Conservation (phyloP, 2,329 filamentous ascomycete genomes). For the Trichoderma cornu-damae region DNA sequence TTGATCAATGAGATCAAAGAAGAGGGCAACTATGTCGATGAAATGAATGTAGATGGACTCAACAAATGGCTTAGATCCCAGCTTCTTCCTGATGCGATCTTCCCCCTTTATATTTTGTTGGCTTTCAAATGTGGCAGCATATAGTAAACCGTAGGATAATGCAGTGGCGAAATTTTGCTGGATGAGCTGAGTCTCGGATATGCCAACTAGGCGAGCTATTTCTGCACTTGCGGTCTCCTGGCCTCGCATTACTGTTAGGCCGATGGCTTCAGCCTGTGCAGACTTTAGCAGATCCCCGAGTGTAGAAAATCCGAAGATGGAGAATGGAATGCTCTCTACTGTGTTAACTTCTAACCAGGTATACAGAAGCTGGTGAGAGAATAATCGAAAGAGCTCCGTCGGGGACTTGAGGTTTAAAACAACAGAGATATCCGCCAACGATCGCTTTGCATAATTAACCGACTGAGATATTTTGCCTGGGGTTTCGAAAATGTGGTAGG, state of each 20-base stretch:
- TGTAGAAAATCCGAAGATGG: slow-evolving; percentile 73
- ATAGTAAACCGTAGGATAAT: slow-evolving; percentile 77
- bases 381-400: slow-evolving; percentile 71
- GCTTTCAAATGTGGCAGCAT: slow-evolving; percentile 34
- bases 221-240: slow-evolving; percentile 58
- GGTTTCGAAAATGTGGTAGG: slow-evolving; percentile 92
- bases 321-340: slow-evolving; percentile 70
- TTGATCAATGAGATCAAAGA: slow-evolving; percentile 73
- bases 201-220: slow-evolving; percentile 54
- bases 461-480: slow-evolving; percentile 66
- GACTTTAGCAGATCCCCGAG: slow-evolving; percentile 65
- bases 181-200: slow-evolving; percentile 54
- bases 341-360: slow-evolving; percentile 73
- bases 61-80: slow-evolving; percentile 63
- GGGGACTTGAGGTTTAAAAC: slow-evolving; percentile 61
- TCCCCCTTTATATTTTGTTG: slow-evolving; percentile 53
- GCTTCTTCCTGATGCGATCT: slow-evolving; percentile 58
- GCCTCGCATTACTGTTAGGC: slow-evolving; percentile 76
- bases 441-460: slow-evolving; percentile 65
- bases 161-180: slow-evolving; percentile 67
- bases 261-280: slow-evolving; percentile 71
- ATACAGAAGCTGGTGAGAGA: slow-evolving; percentile 82
- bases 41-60: slow-evolving; percentile 64
- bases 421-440: slow-evolving; percentile 61
- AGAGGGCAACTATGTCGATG: slow-evolving; percentile 66